Percentiles rank a stretch among this genome's conserved stretches.
Conservation (phyloP, 192 early-diverging fungal genomes). For the Coemansia sp. region DNA sequence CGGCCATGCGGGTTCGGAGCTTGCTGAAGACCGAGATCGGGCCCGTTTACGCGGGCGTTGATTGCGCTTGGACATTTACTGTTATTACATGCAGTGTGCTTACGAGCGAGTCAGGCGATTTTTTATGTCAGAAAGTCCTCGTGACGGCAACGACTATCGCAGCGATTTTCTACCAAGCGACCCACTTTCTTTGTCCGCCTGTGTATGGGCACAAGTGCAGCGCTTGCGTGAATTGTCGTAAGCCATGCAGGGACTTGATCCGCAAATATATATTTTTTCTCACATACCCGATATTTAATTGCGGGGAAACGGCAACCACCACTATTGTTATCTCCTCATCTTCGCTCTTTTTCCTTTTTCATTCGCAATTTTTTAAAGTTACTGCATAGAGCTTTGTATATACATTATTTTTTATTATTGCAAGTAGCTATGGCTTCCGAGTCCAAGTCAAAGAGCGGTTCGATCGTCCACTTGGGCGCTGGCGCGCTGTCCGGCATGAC, state of each 20-base stretch:
- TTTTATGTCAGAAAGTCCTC: too few relatives aligned
- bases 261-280: too few relatives aligned
- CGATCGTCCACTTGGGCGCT: slow-evolving; percentile 68
- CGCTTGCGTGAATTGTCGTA: too few relatives aligned
- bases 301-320: too few relatives aligned
- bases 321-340: neutral
- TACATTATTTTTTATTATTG: neutral
- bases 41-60: slow-evolving; percentile 7
- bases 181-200: too few relatives aligned
- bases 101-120: too few relatives aligned
- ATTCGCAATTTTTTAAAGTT: neutral
- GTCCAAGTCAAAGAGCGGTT: slow-evolving; percentile 31
- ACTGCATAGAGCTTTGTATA: neutral
- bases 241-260: too few relatives aligned
- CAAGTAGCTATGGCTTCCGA: slow-evolving; percentile 8
- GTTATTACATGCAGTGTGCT: neutral
- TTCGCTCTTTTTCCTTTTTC: neutral
- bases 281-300: too few relatives aligned
- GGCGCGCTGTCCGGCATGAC: slow-evolving; percentile 80
- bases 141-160: neutral
- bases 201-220: too few relatives aligned
- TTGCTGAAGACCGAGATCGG: slow-evolving; percentile 3
- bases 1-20: neutral
- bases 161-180: too few relatives aligned
- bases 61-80: neutral